Evolutionary conservation across 768 basidiomycete species (phyloP), one percentile per base, ranked within the genome.

Genomic region (Crucibulum laeve): DNA sequence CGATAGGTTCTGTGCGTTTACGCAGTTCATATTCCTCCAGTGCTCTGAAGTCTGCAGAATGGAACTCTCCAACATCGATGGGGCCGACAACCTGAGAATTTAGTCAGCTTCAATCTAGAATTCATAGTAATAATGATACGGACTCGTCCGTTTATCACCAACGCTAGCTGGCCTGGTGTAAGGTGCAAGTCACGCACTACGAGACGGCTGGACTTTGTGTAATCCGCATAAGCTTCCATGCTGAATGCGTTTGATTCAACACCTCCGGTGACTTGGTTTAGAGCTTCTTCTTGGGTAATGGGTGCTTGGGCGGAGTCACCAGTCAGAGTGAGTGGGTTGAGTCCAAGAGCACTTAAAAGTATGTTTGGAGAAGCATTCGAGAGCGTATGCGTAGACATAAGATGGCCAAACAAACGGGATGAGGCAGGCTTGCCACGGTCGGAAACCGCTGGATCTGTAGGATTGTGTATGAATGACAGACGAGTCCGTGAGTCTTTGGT

Each of bases 21-120:
- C 69, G 67, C 34, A 83, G 61, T 62, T 99, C 96, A 59, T 85
- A 94, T 4, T 65, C 62, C 47, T 83, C 79, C 35, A 98, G 63
- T 1, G 78, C 71, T 36, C 70, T 65, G 56, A 94, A 84, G 58
- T 97, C 95, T n/a, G 74, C 74, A 0, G 77, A 62, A 5, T 63
- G 50, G 57, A 98, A 91, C 13, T 77, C 75, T 3, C 70, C 74
- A 1, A 63, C 51, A 8, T 64, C 61, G 26, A 96, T 65, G 0
- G 91, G 90, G 0, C 90, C 89, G 21, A 97, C 67, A 40, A 95
- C 62, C 93, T 95, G n/a, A n/a, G n/a, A n/a, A n/a, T n/a, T n/a
- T n/a, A n/a, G n/a, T n/a, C n/a, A n/a, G n/a, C n/a, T n/a, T n/a
- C n/a, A n/a, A n/a, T n/a, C n/a, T n/a, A n/a, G n/a, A n/a, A n/a